phyloP scores from a whole-genome alignment of 2,329 filamentous ascomycete species.

The Stachybotrys chartarum region DNA sequence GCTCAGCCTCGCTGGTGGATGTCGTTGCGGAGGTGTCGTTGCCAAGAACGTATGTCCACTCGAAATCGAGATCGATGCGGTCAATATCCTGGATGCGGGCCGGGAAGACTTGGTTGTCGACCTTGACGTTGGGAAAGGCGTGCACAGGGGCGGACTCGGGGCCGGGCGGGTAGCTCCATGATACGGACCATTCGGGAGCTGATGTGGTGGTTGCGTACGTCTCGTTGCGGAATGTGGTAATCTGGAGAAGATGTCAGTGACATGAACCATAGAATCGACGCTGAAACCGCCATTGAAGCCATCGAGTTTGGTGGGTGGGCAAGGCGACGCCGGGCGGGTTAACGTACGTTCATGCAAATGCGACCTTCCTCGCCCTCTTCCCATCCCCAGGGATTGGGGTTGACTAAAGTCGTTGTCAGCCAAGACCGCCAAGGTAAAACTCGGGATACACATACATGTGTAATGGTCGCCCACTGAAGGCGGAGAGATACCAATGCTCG shows the following conservation, averaged over 20 bases:
- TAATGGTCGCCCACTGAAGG: conserved; percentile 6
- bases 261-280: not conserved
- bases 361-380: conserved; percentile 25
- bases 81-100: conserved; percentile 28
- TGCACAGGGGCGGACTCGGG: conserved; percentile 39
- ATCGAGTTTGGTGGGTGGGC: not conserved
- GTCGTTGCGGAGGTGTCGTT: conserved; percentile 24
- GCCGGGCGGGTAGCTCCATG: conserved; percentile 42
- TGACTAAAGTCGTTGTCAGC: conserved; percentile 29
- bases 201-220: conserved; percentile 38
- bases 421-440: conserved; percentile 6
- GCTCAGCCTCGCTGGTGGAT: conserved; percentile 23
- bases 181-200: conserved; percentile 43
- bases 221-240: conserved; percentile 41
- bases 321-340: not conserved
- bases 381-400: conserved; percentile 50
- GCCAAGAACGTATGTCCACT: conserved; percentile 43
- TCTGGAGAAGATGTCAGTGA: conserved; percentile 20
- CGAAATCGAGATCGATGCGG: conserved; percentile 34
- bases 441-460: conserved; percentile 1
- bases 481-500: conserved; percentile 37
- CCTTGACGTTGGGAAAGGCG: conserved; percentile 46
- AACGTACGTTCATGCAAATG: conserved; percentile 47
- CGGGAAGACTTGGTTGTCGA: conserved; percentile 37
- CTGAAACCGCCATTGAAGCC: not conserved